phyloP scores from a whole-genome alignment of 129 eudicot genomes.

The Flaveria bidentis region DNA sequence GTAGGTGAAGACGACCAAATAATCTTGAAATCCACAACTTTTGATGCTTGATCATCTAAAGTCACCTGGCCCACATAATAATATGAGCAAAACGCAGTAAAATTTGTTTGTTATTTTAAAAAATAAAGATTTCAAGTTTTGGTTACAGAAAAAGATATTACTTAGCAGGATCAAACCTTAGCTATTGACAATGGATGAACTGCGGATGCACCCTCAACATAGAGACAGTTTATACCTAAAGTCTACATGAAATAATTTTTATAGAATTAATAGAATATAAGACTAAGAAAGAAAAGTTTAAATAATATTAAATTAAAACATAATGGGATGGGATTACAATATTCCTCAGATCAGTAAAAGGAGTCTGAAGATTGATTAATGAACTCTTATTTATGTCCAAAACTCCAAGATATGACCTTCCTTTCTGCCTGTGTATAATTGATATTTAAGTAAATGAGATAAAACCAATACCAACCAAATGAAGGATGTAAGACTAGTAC shows the following conservation, averaged over 20 bases:
- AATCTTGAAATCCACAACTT: slow-evolving; percentile 42
- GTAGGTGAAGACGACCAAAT: slow-evolving; percentile 54
- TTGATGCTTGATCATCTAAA: slow-evolving; percentile 38
- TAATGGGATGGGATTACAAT: slow-evolving; percentile 34
- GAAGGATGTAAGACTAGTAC: slow-evolving; percentile 19
- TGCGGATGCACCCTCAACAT: slow-evolving; percentile 65
- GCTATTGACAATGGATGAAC: slow-evolving; percentile 53
- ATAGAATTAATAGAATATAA: neutral
- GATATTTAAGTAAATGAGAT: neutral
- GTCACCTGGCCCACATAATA: slow-evolving; percentile 38
- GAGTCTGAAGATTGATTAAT: slow-evolving; percentile 42
- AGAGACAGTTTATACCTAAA: slow-evolving; percentile 37
- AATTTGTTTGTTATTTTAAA: neutral
- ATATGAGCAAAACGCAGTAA: slow-evolving; percentile 1
- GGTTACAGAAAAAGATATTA: neutral
- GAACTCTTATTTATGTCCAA: slow-evolving; percentile 45
- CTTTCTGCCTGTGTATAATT: slow-evolving; percentile 47
- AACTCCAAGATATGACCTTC: slow-evolving; percentile 56
- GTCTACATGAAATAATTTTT: slow-evolving; percentile 27
- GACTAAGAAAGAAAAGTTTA: neutral
- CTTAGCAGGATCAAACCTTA: slow-evolving; percentile 38
- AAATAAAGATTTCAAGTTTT: neutral
- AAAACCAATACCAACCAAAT: neutral
- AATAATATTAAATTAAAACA: neutral
- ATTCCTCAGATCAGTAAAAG: slow-evolving; percentile 58